Conservation (phyloP, 2,329 filamentous ascomycete genomes). For the Pseudocercospora macadamiae region DNA sequence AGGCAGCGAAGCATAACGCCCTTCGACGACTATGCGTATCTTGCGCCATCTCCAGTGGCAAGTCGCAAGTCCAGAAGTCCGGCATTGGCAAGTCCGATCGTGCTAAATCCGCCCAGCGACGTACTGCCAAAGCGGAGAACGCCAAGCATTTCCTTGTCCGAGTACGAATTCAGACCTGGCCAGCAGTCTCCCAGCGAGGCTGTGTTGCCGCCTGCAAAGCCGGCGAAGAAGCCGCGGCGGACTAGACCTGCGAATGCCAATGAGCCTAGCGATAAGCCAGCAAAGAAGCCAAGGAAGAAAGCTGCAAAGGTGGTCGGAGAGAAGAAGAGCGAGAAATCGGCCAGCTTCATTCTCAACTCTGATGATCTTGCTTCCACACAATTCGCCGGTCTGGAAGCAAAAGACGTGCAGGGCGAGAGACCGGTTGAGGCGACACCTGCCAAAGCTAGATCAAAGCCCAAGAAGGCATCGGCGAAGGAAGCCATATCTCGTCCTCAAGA, state of each 20-base stretch:
- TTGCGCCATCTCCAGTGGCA: neutral
- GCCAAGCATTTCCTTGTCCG: slow-evolving; percentile 25
- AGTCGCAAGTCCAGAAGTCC: neutral
- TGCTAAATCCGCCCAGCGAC: slow-evolving; percentile 5
- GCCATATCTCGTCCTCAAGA: too few relatives aligned
- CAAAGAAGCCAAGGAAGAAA: slow-evolving; percentile 17
- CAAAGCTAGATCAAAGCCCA: neutral
- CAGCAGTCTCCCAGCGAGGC: neutral
- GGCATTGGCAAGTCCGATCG: neutral
- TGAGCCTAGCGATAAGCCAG: neutral
- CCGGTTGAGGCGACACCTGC: neutral
- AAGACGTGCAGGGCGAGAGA: slow-evolving; percentile 6
- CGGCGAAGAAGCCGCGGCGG: slow-evolving; percentile 8
- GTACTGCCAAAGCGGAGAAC: slow-evolving; percentile 10
- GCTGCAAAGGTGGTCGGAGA: slow-evolving; percentile 4
- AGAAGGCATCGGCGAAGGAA: too few relatives aligned
- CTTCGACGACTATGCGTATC: slow-evolving; percentile 2
- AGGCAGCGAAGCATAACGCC: neutral
- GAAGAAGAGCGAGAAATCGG: slow-evolving; percentile 30
- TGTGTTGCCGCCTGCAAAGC: neutral
- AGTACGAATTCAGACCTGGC: slow-evolving; percentile 20
- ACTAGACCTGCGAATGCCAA: neutral
- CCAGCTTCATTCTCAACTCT: slow-evolving; percentile 34
- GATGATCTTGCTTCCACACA: slow-evolving; percentile 29
- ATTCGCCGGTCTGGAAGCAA: slow-evolving; percentile 14